These are phyloP conservation scores for Cystobasidiaceae sp. DNA, from an alignment of 1,284 basidiomycete species.

Conservation along the genomic window DNA sequence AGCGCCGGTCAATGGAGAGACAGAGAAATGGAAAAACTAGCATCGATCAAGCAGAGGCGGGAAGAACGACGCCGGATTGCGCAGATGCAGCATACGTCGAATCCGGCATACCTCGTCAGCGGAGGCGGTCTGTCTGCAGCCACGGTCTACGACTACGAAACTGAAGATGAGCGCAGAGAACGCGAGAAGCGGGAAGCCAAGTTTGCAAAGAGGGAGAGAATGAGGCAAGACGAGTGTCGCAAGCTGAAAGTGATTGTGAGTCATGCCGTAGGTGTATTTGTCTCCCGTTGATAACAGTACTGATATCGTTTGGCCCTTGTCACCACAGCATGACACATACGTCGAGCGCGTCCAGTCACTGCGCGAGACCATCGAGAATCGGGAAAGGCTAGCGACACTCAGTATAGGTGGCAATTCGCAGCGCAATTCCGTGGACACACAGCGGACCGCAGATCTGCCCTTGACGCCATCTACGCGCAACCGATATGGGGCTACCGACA, in stretches of 20 bases:
- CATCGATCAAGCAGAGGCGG: not conserved
- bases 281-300: not conserved
- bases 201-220: conserved; percentile 41
- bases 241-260: conserved; percentile 46
- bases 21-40: conserved; percentile 9
- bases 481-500: too few species aligned
- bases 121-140: not conserved
- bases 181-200: conserved; percentile 31
- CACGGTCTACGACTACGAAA: conserved; percentile 2
- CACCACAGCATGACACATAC: conserved; percentile 47
- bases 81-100: not conserved
- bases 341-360: conserved; percentile 47
- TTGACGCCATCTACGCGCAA: not conserved
- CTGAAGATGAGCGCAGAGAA: conserved; percentile 30
- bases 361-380: not conserved
- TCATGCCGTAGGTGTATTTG: too few species aligned
- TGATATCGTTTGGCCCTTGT: not conserved
- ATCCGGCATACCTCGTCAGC: not conserved
- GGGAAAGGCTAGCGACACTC: not conserved
- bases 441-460: not conserved
- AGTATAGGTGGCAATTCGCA: conserved; percentile 33
- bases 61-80: conserved; percentile 32
- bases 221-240: conserved; percentile 45
- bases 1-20: conserved; percentile 23
- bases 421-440: too few species aligned